phyloP scores from a whole-genome alignment of 805 yeast species.

The Hanseniaspora valbyensis region DNA sequence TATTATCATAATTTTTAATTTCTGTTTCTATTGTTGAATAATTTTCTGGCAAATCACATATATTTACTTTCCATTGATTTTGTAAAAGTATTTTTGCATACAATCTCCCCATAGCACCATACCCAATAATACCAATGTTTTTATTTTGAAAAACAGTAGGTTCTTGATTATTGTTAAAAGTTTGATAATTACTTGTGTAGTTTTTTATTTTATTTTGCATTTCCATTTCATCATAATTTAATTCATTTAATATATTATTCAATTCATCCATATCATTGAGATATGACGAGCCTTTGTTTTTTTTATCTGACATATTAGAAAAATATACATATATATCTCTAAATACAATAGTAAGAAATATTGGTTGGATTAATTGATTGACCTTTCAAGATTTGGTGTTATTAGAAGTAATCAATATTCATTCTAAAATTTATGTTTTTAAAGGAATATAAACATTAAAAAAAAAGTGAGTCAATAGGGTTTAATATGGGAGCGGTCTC shows the following conservation, averaged over 20 bases:
- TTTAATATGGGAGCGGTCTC: too few species aligned
- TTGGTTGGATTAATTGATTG: too few species aligned
- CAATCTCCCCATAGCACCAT: constrained; percentile 92
- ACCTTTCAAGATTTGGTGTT: too few species aligned
- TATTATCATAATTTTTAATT: neutral
- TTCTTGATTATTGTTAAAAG: neutral
- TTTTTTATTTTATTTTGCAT: neutral
- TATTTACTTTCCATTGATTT: constrained; percentile 84
- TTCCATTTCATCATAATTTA: neutral
- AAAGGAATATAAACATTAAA: too few species aligned
- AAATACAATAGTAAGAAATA: constrained; percentile 89
- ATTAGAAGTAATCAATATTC: too few species aligned
- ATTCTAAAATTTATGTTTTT: too few species aligned
- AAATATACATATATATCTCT: constrained; percentile 32
- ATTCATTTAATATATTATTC: neutral
- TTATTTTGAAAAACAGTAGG: constrained; percentile 27
- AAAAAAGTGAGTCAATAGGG: too few species aligned
- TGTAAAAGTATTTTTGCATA: constrained; percentile 68
- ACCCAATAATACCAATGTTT: constrained; percentile 80
- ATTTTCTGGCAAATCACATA: constrained; percentile 69
- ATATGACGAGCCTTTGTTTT: too few species aligned
- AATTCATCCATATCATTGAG: neutral
- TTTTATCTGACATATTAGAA: too few species aligned
- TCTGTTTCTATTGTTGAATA: constrained; percentile 29
- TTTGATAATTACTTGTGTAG: neutral